phyloP scores from a whole-genome alignment of 2,329 filamentous ascomycete genomes.

The Clonostachys solani region DNA sequence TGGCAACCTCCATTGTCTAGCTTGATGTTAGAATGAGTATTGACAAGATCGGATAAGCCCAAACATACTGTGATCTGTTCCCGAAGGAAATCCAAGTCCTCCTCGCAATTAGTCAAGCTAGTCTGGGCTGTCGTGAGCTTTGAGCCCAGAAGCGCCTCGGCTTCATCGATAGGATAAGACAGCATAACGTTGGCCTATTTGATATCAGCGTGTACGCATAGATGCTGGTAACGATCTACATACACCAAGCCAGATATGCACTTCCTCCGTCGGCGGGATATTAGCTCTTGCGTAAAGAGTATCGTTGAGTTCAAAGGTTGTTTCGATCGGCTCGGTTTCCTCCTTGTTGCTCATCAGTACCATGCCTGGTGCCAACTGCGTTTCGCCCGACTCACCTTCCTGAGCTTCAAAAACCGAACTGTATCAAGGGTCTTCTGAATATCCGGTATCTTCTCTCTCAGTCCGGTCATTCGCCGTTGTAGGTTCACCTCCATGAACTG shows the following conservation, averaged over 20 bases:
- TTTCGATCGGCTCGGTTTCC: slow-evolving; percentile 70
- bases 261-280: slow-evolving; percentile 79
- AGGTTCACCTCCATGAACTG: slow-evolving; percentile 99
- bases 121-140: slow-evolving; percentile 78
- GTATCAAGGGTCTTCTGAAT: slow-evolving; percentile 95
- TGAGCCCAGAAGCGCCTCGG: slow-evolving; percentile 69
- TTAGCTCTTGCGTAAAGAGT: slow-evolving; percentile 88
- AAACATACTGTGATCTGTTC: slow-evolving; percentile 87
- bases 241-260: slow-evolving; percentile 95
- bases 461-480: slow-evolving; percentile 72
- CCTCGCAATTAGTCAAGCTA: slow-evolving; percentile 84
- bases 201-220: slow-evolving; percentile 13
- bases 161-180: slow-evolving; percentile 86
- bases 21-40: slow-evolving; percentile 3
- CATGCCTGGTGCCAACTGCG: background rate
- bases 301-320: slow-evolving; percentile 94
- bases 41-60: background rate
- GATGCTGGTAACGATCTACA: slow-evolving; percentile 16
- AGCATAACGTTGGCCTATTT: slow-evolving; percentile 91
- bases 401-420: slow-evolving; percentile 76
- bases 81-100: slow-evolving; percentile 90
- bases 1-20: slow-evolving; percentile 95
- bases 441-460: slow-evolving; percentile 95
- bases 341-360: slow-evolving; percentile 24
- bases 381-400: slow-evolving; percentile 48